Evolutionary conservation across 2,329 filamentous ascomycete genomes (phyloP).

Genomic region (Exophiala sp.): DNA sequence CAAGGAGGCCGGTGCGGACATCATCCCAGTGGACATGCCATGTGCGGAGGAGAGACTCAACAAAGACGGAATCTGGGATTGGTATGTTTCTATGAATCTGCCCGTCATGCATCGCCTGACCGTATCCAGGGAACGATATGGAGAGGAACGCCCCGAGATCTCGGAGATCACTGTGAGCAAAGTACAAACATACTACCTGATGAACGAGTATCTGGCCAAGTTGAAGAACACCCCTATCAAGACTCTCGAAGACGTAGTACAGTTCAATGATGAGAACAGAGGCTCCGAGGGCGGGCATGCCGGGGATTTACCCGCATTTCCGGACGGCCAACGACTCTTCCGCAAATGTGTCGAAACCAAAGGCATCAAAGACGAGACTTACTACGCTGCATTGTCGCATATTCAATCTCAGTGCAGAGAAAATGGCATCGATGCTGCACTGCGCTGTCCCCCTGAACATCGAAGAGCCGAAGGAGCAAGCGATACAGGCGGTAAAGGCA

Average conservation of each 20-base stretch:
- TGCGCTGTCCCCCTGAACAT: conserved; percentile 13
- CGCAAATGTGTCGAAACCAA: conserved; percentile 16
- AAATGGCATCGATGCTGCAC: conserved; percentile 32
- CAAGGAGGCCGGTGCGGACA: conserved; percentile 34
- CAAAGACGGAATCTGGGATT: conserved; percentile 31
- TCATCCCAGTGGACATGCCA: conserved; percentile 30
- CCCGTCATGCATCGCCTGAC: neutral
- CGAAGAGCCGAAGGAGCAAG: no score
- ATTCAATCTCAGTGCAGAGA: conserved; percentile 29
- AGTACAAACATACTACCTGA: conserved; percentile 26
- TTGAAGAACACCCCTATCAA: conserved; percentile 24
- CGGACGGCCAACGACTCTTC: conserved; percentile 29
- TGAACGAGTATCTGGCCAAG: conserved; percentile 22
- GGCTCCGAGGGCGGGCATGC: conserved; percentile 27
- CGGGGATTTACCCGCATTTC: conserved; percentile 29
- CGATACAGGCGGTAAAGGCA: neutral
- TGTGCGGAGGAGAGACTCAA: conserved; percentile 30
- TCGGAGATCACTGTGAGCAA: conserved; percentile 24
- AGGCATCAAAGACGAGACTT: conserved; percentile 29
- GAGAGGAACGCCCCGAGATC: conserved; percentile 19
- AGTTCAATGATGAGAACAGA: conserved; percentile 24
- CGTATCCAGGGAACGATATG: conserved; percentile 19
- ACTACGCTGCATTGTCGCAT: conserved; percentile 29
- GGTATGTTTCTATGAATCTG: conserved; percentile 18
- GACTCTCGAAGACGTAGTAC: conserved; percentile 25